Evolutionary conservation across 176 grass and related monocot species (phyloP), one percentile per base, ranked within the genome.

Genomic region (Oryza meyeriana): DNA sequence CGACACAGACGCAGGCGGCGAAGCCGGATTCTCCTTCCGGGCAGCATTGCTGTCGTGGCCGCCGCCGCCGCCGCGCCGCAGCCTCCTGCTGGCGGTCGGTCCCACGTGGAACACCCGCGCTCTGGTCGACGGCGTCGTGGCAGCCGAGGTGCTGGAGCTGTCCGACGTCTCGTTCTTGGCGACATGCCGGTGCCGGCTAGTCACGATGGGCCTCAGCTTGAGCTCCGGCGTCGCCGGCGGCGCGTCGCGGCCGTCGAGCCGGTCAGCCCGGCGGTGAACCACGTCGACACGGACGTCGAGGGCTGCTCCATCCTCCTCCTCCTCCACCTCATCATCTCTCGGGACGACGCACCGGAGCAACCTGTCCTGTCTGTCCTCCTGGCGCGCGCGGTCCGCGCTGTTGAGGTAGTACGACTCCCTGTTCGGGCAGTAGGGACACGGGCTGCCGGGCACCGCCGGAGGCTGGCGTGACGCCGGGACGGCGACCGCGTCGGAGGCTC

Each of bases 321-420:
- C 63, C 38, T 27, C 75, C 35, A 47, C 59, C 14, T 0, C 31
- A 18, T 4, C 32, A 13, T 11, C 26, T 14, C 78, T 79, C 45
- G 35, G 33, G 22, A 66, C 59, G 65, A 18, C 22, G 81, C 81
- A 30, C 26, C 52, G 81, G 64, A 81, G 82, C 71, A 10, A 36
- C 11, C 61, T 66, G 68, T 89, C 87, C 52, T 45, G 81, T 39
- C 50, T 55, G 50, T 55, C 50, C 18, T 22, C 50, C 50, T 22
- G 50, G 50, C 76, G 69, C 48, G 28, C 33, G 34, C 93, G 88
- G 84, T 95, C 87, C 25, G 65, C 70, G 83, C 34, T 96, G 4
- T 85, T 63, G 38, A 93, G 72, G 83, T 96, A 96, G 82, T 93
- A 92, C 32, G 93, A 96, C 20, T 85, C 71, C 81, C 93, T 93